phyloP scores from a whole-genome alignment of 495 filamentous ascomycete species.

The Massariosphaeria phaeospora region DNA sequence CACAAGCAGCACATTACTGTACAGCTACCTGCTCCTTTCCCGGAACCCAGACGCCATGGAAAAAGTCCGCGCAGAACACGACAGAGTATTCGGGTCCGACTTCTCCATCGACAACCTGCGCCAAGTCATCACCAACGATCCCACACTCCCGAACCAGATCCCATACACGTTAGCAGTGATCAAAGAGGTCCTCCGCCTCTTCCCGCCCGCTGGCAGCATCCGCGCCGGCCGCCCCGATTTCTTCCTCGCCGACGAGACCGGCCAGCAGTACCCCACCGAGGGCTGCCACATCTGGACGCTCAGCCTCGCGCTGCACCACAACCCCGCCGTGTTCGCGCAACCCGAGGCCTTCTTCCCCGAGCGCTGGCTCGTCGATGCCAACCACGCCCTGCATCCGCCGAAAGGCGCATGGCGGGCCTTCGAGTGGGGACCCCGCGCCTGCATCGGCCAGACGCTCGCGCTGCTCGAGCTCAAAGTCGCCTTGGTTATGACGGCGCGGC shows the following conservation, averaged over 20 bases:
- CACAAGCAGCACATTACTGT: conserved; percentile 42
- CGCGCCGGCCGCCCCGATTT: conserved; percentile 24
- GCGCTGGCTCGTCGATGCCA: conserved; percentile 14
- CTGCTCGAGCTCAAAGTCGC: conserved; percentile 36
- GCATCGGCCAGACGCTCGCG: conserved; percentile 50
- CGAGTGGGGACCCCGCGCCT: conserved; percentile 46
- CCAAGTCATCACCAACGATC: conserved; percentile 15
- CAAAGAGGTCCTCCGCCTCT: conserved; percentile 26
- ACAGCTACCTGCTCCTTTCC: conserved; percentile 47
- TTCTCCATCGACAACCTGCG: conserved; percentile 14
- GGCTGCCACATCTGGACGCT: conserved; percentile 31
- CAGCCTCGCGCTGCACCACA: conserved; percentile 23
- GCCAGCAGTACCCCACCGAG: conserved; percentile 37
- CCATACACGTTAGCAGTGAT: conserved; percentile 19
- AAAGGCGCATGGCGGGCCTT: conserved; percentile 20
- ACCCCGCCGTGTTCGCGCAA: not conserved
- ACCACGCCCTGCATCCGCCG: conserved; percentile 9
- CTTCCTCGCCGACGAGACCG: conserved; percentile 26
- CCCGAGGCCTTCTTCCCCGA: conserved; percentile 26
- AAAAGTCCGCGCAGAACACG: conserved; percentile 39
- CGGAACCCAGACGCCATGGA: conserved; percentile 41
- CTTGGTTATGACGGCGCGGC: conserved; percentile 45
- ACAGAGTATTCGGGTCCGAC: conserved; percentile 37
- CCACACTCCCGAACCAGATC: conserved; percentile 16
- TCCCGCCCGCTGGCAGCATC: conserved; percentile 16